phyloP scores from a whole-genome alignment of 2,329 filamentous ascomycete species.

The Talaromyces rugulosus region DNA sequence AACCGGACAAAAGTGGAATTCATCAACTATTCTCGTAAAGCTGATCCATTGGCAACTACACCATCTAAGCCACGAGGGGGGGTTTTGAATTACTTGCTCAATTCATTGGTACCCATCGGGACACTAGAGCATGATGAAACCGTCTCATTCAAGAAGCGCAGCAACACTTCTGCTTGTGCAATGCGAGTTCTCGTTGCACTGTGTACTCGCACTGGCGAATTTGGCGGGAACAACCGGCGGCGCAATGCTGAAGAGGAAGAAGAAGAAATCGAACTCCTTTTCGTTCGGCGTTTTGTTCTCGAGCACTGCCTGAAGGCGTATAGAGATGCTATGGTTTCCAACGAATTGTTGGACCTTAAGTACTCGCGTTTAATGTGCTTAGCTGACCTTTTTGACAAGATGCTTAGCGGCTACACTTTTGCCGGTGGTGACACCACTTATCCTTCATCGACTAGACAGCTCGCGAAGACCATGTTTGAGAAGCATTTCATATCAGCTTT shows the following conservation, averaged over 20 bases:
- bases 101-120: slow-evolving; percentile 66
- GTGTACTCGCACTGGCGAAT: slow-evolving; percentile 82
- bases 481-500: slow-evolving; percentile 89
- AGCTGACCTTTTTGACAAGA: slow-evolving; percentile 86
- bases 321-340: slow-evolving; percentile 76
- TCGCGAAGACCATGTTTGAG: slow-evolving; percentile 95
- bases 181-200: slow-evolving; percentile 82
- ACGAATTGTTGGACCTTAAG: slow-evolving; percentile 75
- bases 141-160: slow-evolving; percentile 75
- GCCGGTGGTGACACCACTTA: slow-evolving; percentile 47
- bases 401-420: slow-evolving; percentile 77
- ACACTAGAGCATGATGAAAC: slow-evolving; percentile 69
- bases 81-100: slow-evolving; percentile 89
- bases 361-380: slow-evolving; percentile 85
- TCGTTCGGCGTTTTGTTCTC: slow-evolving; percentile 90
- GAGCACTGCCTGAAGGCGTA: slow-evolving; percentile 91
- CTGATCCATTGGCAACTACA: slow-evolving; percentile 75
- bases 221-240: slow-evolving; percentile 56
- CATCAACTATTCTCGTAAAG: slow-evolving; percentile 96
- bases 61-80: slow-evolving; percentile 92
- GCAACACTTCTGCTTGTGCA: slow-evolving; percentile 78
- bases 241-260: slow-evolving; percentile 42
- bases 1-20: slow-evolving; percentile 96
- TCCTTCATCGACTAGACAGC: slow-evolving; percentile 67
- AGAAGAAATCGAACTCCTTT: slow-evolving; percentile 58